A percentile compares a stretch with the other conserved stretches of the same genome.
phyloP scores from a whole-genome alignment of 2,329 filamentous ascomycete genomes.

The Trichoderma sp. region DNA sequence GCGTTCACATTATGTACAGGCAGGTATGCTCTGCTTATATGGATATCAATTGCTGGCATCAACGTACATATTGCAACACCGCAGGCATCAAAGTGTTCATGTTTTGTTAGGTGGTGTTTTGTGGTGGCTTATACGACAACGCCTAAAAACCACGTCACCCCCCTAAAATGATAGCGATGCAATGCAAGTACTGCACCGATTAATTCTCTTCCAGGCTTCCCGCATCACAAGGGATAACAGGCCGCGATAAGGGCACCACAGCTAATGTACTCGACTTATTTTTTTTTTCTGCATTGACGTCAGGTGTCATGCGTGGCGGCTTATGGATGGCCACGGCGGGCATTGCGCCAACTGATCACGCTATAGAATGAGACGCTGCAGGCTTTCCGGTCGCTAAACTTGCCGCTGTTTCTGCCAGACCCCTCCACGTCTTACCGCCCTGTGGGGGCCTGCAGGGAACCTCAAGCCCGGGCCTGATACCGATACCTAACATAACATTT shows the following conservation, averaged over 20 bases:
- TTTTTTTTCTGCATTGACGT: constrained; percentile 15
- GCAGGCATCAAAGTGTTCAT: not conserved
- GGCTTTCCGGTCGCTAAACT: not conserved
- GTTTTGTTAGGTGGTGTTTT: not conserved
- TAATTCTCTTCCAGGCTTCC: not conserved
- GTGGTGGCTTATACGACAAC: not conserved
- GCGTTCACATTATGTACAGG: not conserved
- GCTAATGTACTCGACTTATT: not conserved
- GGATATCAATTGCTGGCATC: not conserved
- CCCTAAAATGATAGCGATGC: not conserved
- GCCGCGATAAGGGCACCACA: constrained; percentile 4
- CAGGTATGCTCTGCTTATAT: not conserved
- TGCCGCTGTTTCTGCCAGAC: constrained; percentile 4
- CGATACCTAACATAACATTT: not conserved
- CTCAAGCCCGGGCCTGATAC: not conserved
- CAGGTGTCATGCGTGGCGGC: constrained; percentile 21
- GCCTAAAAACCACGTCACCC: constrained; percentile 8
- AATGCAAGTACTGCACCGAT: not conserved
- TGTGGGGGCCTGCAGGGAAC: not conserved
- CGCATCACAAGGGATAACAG: constrained; percentile 13
- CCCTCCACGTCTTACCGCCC: constrained; percentile 16
- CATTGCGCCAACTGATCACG: constrained; percentile 17
- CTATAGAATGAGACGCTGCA: constrained; percentile 12
- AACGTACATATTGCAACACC: not conserved
- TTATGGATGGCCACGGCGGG: constrained; percentile 20